These are phyloP conservation scores for Talaromyces albobiverticillius DNA, from an alignment of 2,329 filamentous ascomycete genomes.

Conservation along the genomic window DNA sequence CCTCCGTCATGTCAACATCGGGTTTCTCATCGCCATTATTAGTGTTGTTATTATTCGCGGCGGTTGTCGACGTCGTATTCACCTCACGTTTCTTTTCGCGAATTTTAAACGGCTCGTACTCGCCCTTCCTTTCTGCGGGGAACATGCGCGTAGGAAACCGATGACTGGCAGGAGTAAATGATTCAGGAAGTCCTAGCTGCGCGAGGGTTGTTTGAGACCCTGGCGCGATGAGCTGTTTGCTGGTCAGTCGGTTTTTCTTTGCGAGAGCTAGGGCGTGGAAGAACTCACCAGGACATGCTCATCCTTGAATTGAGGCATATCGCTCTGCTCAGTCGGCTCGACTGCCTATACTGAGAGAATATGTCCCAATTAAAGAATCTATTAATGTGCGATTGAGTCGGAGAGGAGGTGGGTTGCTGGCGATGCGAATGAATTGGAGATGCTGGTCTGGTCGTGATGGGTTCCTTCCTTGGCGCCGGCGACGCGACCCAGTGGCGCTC, in stretches of 20 bases:
- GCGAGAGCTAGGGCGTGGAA: neutral
- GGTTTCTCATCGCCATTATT: constrained; percentile 28
- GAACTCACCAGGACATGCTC: constrained; percentile 49
- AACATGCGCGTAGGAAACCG: constrained; percentile 95
- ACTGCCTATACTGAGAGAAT: neutral
- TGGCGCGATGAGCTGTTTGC: constrained; percentile 49
- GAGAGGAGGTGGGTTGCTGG: neutral
- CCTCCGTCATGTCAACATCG: constrained; percentile 48
- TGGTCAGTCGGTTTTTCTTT: neutral
- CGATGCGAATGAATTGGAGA: neutral
- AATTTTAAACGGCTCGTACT: constrained; percentile 79
- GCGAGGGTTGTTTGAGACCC: constrained; percentile 88
- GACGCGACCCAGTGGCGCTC: neutral
- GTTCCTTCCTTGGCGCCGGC: neutral
- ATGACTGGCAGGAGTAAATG: constrained; percentile 83
- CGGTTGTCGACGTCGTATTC: constrained; percentile 22
- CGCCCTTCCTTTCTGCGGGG: constrained; percentile 68
- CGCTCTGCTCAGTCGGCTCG: constrained; percentile 16
- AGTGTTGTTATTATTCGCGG: neutral
- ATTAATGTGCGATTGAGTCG: neutral
- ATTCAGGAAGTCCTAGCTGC: constrained; percentile 83
- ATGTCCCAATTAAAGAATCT: neutral
- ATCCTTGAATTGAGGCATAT: constrained; percentile 53
- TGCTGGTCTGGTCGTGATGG: constrained; percentile 14
- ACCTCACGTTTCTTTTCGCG: constrained; percentile 48